Evolutionary conservation across 2,329 filamentous ascomycete species (phyloP).

Genomic region (Chaetomiaceae sp.): DNA sequence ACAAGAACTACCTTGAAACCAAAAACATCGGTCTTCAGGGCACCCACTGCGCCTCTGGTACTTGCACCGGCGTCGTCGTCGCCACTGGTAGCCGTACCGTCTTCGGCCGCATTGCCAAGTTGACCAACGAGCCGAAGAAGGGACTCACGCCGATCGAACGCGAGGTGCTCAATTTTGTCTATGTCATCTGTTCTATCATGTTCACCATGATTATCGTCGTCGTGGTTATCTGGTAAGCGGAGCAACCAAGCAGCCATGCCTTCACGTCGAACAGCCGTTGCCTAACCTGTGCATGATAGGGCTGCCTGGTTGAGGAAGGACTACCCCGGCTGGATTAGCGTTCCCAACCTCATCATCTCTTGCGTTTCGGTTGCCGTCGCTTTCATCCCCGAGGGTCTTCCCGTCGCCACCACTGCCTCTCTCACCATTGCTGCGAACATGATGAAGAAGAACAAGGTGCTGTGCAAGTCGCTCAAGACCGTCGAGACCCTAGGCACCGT

Average conservation of each 20-base stretch:
- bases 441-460: conserved; percentile 71
- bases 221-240: background rate
- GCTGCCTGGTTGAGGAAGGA: conserved; percentile 62
- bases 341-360: conserved; percentile 65
- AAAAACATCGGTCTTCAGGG: conserved; percentile 71
- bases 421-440: conserved; percentile 72
- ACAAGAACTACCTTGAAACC: conserved; percentile 68
- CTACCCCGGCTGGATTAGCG: conserved; percentile 67
- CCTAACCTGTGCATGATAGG: conserved; percentile 39
- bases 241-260: background rate
- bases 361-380: conserved; percentile 54
- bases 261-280: background rate
- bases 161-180: conserved; percentile 68
- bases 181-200: conserved; percentile 65
- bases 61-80: conserved; percentile 61
- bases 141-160: conserved; percentile 66
- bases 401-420: conserved; percentile 64
- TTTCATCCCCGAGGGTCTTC: conserved; percentile 61
- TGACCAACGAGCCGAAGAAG: conserved; percentile 64
- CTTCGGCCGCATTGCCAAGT: conserved; percentile 68
- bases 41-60: conserved; percentile 71
- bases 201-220: conserved; percentile 59
- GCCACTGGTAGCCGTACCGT: conserved; percentile 68
- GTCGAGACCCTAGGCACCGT: conserved; percentile 71
- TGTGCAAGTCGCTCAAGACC: conserved; percentile 76